Percentiles rank a stretch among this genome's conserved stretches.
Evolutionary conservation across 164 flowering plant species (phyloP).

Genomic region (Tinospora cordifolia): DNA sequence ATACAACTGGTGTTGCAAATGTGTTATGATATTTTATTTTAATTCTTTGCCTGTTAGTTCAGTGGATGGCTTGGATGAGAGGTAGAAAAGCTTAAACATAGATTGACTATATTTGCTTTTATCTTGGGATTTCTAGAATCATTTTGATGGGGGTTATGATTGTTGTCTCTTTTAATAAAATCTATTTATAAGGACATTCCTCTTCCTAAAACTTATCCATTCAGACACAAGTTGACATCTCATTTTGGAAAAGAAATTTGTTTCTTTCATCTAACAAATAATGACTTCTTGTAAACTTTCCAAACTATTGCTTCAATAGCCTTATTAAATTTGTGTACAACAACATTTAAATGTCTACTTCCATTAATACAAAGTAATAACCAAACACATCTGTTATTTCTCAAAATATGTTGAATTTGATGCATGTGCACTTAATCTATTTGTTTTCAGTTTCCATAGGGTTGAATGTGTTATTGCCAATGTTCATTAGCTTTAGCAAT

Average conservation of each 20-base stretch:
- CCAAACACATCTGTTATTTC: not conserved
- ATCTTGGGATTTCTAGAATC: not conserved
- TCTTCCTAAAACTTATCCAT: not conserved
- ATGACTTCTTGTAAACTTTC: not conserved
- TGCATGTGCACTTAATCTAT: not conserved
- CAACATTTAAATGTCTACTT: not conserved
- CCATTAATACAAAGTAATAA: not conserved
- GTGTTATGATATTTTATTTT: conserved; percentile 26
- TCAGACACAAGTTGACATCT: not conserved
- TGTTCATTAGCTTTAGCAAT: not conserved
- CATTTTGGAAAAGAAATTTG: not conserved
- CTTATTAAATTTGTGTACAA: not conserved
- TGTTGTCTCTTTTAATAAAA: not conserved
- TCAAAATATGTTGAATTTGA: not conserved
- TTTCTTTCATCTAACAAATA: not conserved
- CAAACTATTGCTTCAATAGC: not conserved
- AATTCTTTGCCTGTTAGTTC: not conserved
- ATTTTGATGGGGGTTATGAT: not conserved
- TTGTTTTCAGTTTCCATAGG: not conserved
- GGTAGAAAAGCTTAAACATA: not conserved
- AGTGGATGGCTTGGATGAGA: not conserved
- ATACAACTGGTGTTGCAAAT: conserved; percentile 96
- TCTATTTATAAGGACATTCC: not conserved
- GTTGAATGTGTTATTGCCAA: too few species aligned
- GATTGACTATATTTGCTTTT: not conserved